phyloP scores from a whole-genome alignment of 2,329 filamentous ascomycete species.

The Chaetomiaceae sp. region DNA sequence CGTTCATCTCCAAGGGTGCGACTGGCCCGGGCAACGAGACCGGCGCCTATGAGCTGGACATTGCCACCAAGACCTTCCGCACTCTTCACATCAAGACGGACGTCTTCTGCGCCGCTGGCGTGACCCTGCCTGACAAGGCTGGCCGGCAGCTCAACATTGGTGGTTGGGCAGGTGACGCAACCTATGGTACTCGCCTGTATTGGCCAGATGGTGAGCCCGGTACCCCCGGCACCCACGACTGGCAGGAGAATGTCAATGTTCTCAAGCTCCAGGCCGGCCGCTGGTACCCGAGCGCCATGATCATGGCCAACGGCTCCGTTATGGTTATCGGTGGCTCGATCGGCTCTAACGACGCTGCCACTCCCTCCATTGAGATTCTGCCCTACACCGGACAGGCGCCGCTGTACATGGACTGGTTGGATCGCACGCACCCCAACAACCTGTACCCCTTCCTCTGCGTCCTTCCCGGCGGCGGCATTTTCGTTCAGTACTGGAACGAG shows the following conservation, averaged over 20 bases:
- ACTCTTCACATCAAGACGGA: conserved; percentile 53
- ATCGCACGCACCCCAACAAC: conserved; percentile 53
- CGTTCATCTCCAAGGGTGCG: conserved; percentile 52
- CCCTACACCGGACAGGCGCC: conserved; percentile 42
- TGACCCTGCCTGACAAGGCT: conserved; percentile 55
- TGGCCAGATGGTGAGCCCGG: conserved; percentile 51
- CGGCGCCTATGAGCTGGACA: conserved; percentile 57
- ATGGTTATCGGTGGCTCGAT: conserved; percentile 50
- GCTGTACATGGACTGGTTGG: conserved; percentile 48
- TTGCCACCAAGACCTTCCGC: conserved; percentile 43
- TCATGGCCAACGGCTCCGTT: conserved; percentile 54
- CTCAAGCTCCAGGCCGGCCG: conserved; percentile 46
- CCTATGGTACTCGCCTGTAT: conserved; percentile 52
- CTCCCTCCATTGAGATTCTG: conserved; percentile 51
- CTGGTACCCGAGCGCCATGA: conserved; percentile 52
- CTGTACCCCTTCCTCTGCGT: conserved; percentile 55
- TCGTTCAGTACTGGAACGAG: conserved; percentile 57
- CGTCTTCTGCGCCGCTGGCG: conserved; percentile 54
- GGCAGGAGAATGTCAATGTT: conserved; percentile 48
- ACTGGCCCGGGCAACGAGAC: conserved; percentile 53
- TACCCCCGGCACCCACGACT: conserved; percentile 46
- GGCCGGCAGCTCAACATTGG: conserved; percentile 56
- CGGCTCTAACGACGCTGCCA: conserved; percentile 47
- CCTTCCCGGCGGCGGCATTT: conserved; percentile 50
- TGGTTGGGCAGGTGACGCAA: conserved; percentile 53